A percentile compares a stretch with the other conserved stretches of the same genome.
These are phyloP conservation scores for Vitis hybrid DNA, from an alignment of 177 flowering plant species.

Conservation along the genomic window DNA sequence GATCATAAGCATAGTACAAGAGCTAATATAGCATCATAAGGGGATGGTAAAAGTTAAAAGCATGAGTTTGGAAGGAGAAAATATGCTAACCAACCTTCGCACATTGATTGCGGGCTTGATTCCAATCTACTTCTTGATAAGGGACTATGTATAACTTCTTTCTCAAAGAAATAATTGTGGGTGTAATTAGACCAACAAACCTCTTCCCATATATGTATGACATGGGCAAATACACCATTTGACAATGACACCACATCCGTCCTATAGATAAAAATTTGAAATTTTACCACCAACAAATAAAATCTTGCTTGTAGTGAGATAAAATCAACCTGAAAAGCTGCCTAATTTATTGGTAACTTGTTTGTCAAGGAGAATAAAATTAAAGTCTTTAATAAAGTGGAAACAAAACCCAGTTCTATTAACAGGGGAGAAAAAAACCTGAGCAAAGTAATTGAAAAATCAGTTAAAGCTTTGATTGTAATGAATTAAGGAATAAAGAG, in stretches of 20 bases:
- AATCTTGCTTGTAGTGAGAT: background rate
- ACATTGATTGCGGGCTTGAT: conserved; percentile 43
- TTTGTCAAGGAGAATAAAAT: background rate
- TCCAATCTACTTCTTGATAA: conserved; percentile 55
- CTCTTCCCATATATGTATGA: conserved; percentile 46
- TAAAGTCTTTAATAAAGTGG: too few relatives aligned
- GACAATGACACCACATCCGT: conserved; percentile 45
- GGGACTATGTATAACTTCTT: conserved; percentile 40
- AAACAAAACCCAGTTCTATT: background rate
- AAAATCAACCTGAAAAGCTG: background rate
- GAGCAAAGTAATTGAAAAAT: background rate
- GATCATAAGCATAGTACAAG: too few relatives aligned
- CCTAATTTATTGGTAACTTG: background rate
- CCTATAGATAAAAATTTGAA: conserved; percentile 22
- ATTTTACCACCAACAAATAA: background rate
- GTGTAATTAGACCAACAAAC: conserved; percentile 43
- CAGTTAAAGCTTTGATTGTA: background rate
- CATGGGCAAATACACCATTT: conserved; percentile 51
- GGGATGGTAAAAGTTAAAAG: too few relatives aligned
- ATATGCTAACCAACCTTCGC: conserved; percentile 36
- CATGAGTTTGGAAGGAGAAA: too few relatives aligned
- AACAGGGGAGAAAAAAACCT: background rate
- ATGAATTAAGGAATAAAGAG: background rate
- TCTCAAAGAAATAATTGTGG: conserved; percentile 38
- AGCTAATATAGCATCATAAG: too few relatives aligned